phyloP scores from a whole-genome alignment of 164 flowering plant species.

The Nymphaea thermarum region DNA sequence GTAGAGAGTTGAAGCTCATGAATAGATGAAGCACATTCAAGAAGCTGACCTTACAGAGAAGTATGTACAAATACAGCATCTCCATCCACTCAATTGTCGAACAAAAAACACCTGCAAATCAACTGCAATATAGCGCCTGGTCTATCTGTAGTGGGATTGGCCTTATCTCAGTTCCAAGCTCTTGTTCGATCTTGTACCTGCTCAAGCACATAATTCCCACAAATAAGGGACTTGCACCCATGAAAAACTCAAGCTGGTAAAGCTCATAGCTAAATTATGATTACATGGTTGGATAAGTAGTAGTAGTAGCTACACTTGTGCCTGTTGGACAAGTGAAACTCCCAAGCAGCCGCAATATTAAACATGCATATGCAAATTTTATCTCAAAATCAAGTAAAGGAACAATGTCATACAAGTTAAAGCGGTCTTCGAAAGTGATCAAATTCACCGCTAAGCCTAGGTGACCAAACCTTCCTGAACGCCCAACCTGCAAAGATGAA shows the following conservation, averaged over 20 bases:
- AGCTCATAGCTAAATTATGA: too few species aligned
- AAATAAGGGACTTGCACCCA: background rate
- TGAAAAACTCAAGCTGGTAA: background rate
- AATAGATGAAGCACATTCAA: background rate
- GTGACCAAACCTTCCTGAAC: conserved; percentile 99
- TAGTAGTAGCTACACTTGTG: too few species aligned
- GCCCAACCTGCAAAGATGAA: conserved; percentile 60
- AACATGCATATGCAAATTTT: too few species aligned
- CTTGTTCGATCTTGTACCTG: conserved; percentile 99
- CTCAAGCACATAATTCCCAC: background rate
- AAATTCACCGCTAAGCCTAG: conserved; percentile 96
- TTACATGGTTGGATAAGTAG: too few species aligned
- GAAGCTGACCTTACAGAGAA: background rate
- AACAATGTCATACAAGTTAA: conserved; percentile 58
- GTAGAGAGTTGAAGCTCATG: background rate
- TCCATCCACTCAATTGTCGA: background rate
- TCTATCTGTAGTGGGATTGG: conserved; percentile 98
- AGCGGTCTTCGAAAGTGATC: conserved; percentile 96
- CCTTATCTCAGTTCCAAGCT: conserved; percentile 98
- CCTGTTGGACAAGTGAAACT: too few species aligned
- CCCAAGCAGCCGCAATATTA: too few species aligned
- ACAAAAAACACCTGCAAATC: conserved; percentile 13
- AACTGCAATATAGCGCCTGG: conserved; percentile 82
- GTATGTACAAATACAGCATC: background rate
- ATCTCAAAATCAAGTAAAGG: too few species aligned